Percentiles rank a stretch among this genome's conserved stretches.
These are phyloP conservation scores for Kwoniella botswanensis DNA, from an alignment of 768 basidiomycete genomes.

Conservation along the genomic window DNA sequence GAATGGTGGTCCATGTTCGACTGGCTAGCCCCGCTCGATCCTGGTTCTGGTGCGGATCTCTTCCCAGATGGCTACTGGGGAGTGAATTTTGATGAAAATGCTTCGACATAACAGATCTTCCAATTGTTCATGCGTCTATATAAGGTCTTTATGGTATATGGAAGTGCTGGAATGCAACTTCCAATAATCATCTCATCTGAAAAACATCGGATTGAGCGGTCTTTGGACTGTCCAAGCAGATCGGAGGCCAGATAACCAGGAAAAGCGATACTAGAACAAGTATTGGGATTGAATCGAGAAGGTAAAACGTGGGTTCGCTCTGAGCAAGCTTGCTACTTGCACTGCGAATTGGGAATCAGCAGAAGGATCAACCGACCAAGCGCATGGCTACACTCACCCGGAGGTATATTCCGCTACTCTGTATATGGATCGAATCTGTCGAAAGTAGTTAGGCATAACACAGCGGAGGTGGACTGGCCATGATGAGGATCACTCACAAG, in stretches of 20 bases:
- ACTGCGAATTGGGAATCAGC: not conserved
- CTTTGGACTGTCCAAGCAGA: slow-evolving; percentile 27
- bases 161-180: not conserved
- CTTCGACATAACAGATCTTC: not conserved
- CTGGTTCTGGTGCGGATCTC: not conserved
- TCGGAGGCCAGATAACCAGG: slow-evolving; percentile 70
- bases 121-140: not conserved
- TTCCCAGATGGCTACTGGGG: not conserved
- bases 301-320: slow-evolving; percentile 70
- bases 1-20: slow-evolving; percentile 3
- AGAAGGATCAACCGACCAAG: not conserved
- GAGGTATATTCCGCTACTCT: slow-evolving; percentile 66
- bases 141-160: not conserved
- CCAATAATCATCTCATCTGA: not conserved
- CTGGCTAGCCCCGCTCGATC: not conserved
- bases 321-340: slow-evolving; percentile 63
- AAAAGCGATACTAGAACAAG: slow-evolving; percentile 67
- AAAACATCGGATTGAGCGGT: not conserved
- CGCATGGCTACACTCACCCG: slow-evolving; percentile 60
- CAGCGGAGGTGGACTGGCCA: slow-evolving; percentile 1
- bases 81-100: not conserved
- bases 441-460: no score
- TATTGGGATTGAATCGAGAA: slow-evolving; percentile 69
- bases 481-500: slow-evolving; percentile 60
- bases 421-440: slow-evolving; percentile 67